Percentiles rank a stretch among this genome's conserved stretches.
These are phyloP conservation scores for Fragilariopsis cylindrus DNA, from an alignment of 108 stramenopile species.

Conservation along the genomic window DNA sequence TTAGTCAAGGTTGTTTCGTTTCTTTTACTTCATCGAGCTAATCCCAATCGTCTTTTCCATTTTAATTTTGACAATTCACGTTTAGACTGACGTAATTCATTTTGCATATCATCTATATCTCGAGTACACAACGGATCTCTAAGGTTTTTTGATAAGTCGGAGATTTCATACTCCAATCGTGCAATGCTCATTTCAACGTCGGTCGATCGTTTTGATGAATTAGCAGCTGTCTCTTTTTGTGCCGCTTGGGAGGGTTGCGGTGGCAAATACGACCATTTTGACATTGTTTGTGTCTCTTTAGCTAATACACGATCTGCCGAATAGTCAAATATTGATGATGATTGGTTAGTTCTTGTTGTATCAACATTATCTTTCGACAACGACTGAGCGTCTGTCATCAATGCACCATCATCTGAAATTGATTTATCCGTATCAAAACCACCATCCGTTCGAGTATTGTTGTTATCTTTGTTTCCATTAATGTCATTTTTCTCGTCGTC, in stretches of 20 bases:
- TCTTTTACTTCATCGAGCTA: background rate
- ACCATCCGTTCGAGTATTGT: background rate
- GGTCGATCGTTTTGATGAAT: conserved; percentile 7
- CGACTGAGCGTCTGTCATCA: conserved; percentile 10
- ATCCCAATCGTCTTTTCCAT: conserved; percentile 47
- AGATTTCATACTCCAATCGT: conserved; percentile 52
- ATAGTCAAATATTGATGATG: background rate
- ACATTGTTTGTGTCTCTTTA: conserved; percentile 14
- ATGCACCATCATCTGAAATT: conserved; percentile 3
- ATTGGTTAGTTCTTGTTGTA: background rate
- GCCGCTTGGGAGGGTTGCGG: background rate
- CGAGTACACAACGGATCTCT: conserved; percentile 60
- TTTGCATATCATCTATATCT: conserved; percentile 59
- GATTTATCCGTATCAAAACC: background rate
- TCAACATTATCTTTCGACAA: background rate
- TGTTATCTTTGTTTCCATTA: background rate
- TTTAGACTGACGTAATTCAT: conserved; percentile 53
- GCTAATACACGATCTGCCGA: background rate
- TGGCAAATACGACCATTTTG: conserved; percentile 28
- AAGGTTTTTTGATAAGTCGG: conserved; percentile 48
- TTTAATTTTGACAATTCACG: conserved; percentile 50
- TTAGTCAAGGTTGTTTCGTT: too few species aligned
- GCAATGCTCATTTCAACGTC: conserved; percentile 24
- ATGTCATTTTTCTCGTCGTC: background rate
- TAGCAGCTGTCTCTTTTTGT: background rate